phyloP scores from a whole-genome alignment of 495 filamentous ascomycete genomes.

The Entonaema liquescens region DNA sequence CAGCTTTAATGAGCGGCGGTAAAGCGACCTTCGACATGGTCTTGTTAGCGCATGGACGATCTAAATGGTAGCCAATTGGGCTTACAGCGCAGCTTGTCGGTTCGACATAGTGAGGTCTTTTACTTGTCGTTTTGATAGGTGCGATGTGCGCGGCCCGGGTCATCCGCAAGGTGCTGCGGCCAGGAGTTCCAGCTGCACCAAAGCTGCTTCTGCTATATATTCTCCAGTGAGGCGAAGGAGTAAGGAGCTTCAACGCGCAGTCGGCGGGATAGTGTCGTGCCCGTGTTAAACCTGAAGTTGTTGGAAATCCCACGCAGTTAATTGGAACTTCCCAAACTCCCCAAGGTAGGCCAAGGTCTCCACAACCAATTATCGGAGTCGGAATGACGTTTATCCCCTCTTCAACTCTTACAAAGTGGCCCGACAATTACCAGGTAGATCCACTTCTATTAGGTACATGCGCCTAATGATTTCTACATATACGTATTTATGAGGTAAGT shows the following conservation, averaged over 20 bases:
- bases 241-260: not conserved
- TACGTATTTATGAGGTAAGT: not conserved
- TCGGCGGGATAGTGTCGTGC: conserved; percentile 11
- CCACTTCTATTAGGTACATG: not conserved
- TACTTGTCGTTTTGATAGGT: conserved; percentile 12
- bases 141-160: conserved; percentile 12
- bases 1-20: conserved; percentile 90
- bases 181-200: conserved; percentile 8
- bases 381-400: not conserved
- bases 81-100: conserved; percentile 57
- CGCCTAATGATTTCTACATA: not conserved
- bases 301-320: conserved; percentile 39
- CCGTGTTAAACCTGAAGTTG: conserved; percentile 17
- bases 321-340: conserved; percentile 34
- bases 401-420: not conserved
- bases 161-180: conserved; percentile 12
- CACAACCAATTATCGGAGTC: not conserved
- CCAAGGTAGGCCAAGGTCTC: not conserved
- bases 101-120: conserved; percentile 55
- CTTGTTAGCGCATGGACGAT: conserved; percentile 25
- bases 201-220: conserved; percentile 9
- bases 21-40: conserved; percentile 76
- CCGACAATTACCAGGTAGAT: not conserved
- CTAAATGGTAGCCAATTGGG: conserved; percentile 23
- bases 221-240: not conserved